Conservation (phyloP, 1,284 basidiomycete species). For the Psilocybe mexicana region DNA sequence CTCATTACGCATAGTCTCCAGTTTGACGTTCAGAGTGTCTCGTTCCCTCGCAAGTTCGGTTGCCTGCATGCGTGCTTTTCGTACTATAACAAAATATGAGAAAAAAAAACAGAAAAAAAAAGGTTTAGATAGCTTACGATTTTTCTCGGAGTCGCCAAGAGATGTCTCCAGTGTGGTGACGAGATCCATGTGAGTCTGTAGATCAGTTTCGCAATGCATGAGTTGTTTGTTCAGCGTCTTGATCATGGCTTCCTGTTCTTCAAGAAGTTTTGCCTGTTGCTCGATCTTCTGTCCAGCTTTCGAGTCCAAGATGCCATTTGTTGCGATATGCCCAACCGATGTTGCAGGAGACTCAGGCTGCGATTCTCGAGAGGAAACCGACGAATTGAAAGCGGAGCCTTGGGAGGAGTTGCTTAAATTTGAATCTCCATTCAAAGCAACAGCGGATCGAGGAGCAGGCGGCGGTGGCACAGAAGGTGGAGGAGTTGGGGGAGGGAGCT, state of each 20-base stretch:
- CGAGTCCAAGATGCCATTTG: conserved; percentile 43
- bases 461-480: conserved; percentile 89
- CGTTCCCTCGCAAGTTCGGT: conserved; percentile 85
- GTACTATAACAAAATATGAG: conserved; percentile 52
- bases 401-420: conserved; percentile 55
- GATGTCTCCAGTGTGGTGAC: conserved; percentile 82
- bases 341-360: conserved; percentile 68
- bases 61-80: conserved; percentile 88
- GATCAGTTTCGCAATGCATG: conserved; percentile 86
- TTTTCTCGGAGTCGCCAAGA: conserved; percentile 87
- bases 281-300: conserved; percentile 64
- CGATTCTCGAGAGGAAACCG: conserved; percentile 60
- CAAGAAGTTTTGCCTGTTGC: conserved; percentile 73
- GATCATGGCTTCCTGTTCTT: conserved; percentile 88
- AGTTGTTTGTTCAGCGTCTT: conserved; percentile 91
- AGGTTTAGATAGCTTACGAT: conserved; percentile 56
- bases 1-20: conserved; percentile 67
- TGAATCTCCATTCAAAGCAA: conserved; percentile 45
- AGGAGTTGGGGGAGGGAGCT: conserved; percentile 86
- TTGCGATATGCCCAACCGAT: conserved; percentile 50
- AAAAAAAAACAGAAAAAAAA: conserved; percentile 13
- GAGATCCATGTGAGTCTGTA: conserved; percentile 91
- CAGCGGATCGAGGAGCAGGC: conserved; percentile 62
- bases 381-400: conserved; percentile 54
- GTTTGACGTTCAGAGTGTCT: conserved; percentile 66